These are phyloP conservation scores for Penstemon newberryi DNA, from an alignment of 257 asterid genomes.

Conservation along the genomic window DNA sequence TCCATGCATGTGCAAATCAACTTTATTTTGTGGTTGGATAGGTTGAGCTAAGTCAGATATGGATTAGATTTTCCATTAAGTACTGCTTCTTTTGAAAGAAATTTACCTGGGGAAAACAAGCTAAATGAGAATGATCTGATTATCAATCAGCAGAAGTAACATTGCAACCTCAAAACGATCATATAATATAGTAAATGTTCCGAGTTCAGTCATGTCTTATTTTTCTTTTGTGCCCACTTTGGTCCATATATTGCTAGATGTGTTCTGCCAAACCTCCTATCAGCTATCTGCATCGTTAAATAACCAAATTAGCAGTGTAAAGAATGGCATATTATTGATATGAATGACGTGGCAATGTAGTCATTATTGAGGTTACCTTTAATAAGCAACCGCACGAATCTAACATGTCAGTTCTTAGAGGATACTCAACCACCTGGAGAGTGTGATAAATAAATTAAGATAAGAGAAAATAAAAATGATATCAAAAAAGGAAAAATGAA, in stretches of 20 bases:
- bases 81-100: background rate
- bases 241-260: conserved; percentile 96
- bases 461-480: conserved; percentile 8
- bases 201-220: conserved; percentile 24
- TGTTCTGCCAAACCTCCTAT: conserved; percentile 96
- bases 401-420: conserved; percentile 77
- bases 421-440: conserved; percentile 85
- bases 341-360: conserved; percentile 6
- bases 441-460: conserved; percentile 16
- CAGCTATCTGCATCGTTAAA: conserved; percentile 71
- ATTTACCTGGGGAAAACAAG: conserved; percentile 22
- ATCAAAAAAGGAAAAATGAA: background rate
- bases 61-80: background rate
- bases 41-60: no score
- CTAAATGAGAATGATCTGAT: conserved; percentile 3
- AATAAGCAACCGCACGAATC: conserved; percentile 74
- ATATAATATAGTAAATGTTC: background rate
- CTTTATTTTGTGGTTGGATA: no score
- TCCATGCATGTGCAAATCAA: no score
- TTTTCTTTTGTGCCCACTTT: conserved; percentile 82
- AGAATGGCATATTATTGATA: background rate
- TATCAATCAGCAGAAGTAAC: background rate
- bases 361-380: conserved; percentile 49
- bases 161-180: conserved; percentile 6
- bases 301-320: background rate